phyloP scores from a whole-genome alignment of 1,284 basidiomycete species.

The Rhodotorula sp. region DNA sequence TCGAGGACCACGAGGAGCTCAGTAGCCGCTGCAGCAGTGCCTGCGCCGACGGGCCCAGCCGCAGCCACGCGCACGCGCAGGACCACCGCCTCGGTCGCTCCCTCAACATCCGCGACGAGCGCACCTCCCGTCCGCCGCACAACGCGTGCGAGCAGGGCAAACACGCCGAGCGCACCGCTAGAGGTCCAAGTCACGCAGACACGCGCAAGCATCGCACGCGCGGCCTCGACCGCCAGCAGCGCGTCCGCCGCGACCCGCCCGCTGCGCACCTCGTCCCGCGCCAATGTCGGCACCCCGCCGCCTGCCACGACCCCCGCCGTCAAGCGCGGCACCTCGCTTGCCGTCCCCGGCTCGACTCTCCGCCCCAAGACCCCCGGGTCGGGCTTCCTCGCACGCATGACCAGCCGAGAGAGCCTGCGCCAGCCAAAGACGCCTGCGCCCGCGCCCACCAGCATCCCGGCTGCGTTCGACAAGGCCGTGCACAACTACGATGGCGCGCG shows the following conservation, averaged over 20 bases:
- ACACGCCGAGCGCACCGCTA: slow-evolving; percentile 3
- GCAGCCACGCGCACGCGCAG: slow-evolving; percentile 1
- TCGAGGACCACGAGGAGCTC: slow-evolving; percentile 28
- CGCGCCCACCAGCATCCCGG: not conserved
- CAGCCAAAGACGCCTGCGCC: slow-evolving; percentile 12
- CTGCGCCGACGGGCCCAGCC: not conserved
- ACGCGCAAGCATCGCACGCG: not conserved
- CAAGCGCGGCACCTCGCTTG: not conserved
- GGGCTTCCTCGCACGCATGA: slow-evolving; percentile 24
- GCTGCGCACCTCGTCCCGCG: not conserved
- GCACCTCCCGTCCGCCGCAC: slow-evolving; percentile 8
- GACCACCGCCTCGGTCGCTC: not conserved
- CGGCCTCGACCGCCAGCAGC: not conserved
- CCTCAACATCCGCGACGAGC: slow-evolving; percentile 8
- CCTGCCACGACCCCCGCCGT: not conserved
- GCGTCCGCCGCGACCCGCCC: not conserved
- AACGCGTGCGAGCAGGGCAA: slow-evolving; percentile 17
- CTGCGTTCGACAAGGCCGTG: not conserved
- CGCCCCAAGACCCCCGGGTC: slow-evolving; percentile 8
- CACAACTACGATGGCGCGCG: slow-evolving; percentile 31
- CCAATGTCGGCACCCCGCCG: not conserved
- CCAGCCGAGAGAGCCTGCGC: slow-evolving; percentile 19
- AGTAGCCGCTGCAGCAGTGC: not conserved
- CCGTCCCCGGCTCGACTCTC: slow-evolving; percentile 3
- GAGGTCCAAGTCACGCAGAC: slow-evolving; percentile 6